Evolutionary conservation across 805 yeast genomes (phyloP).

Genomic region (Wickerhamomyces xylosicus): DNA sequence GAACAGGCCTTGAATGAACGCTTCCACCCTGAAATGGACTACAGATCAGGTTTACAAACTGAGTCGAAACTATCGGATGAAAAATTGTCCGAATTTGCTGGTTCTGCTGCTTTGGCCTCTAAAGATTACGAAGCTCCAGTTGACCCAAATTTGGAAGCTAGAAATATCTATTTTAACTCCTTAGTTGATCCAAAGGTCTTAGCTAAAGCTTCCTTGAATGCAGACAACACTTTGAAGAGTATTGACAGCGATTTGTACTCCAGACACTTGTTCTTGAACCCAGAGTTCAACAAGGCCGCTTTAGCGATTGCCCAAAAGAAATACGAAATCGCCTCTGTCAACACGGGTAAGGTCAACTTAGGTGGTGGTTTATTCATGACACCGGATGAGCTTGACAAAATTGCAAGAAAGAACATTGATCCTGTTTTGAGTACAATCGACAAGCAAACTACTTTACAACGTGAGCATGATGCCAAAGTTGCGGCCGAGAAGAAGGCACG

Average conservation of each 20-base stretch:
- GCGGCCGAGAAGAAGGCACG: conserved; percentile 26
- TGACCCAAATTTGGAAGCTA: conserved; percentile 34
- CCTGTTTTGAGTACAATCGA: conserved; percentile 76
- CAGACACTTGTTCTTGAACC: conserved; percentile 30
- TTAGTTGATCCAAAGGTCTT: conserved; percentile 33
- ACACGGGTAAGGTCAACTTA: conserved; percentile 50
- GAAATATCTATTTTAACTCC: conserved; percentile 20
- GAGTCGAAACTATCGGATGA: conserved; percentile 29
- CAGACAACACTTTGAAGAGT: conserved; percentile 27
- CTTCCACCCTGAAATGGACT: conserved; percentile 18
- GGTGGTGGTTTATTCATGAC: conserved; percentile 86
- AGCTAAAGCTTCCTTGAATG: conserved; percentile 41
- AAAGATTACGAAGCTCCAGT: conserved; percentile 29
- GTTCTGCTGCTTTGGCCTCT: conserved; percentile 47
- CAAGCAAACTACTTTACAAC: conserved; percentile 59
- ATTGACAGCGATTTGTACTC: conserved; percentile 32
- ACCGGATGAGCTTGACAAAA: conserved; percentile 61
- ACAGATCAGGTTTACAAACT: conserved; percentile 31
- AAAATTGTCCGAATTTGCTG: conserved; percentile 37
- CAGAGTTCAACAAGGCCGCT: conserved; percentile 61
- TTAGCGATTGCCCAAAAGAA: conserved; percentile 66
- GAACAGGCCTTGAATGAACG: conserved; percentile 19
- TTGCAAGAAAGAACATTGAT: conserved; percentile 71
- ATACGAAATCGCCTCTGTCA: conserved; percentile 41
- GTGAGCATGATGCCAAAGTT: conserved; percentile 41